Base-by-base conservation (phyloP, 345 rosid genomes). In the Theobroma cacao region DNA sequence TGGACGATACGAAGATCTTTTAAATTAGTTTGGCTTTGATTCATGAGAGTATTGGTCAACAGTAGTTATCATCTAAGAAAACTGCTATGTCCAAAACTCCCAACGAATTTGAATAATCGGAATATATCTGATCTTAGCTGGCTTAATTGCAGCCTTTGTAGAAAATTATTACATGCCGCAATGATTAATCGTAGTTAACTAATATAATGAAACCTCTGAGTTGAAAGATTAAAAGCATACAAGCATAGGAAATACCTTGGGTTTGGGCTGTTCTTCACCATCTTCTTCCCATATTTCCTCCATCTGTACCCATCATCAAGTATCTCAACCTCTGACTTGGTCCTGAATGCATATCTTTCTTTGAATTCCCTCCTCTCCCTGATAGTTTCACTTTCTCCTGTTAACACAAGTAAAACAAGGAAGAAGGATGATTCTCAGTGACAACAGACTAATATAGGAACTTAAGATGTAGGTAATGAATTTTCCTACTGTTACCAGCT, bases 281-380 rank as follows among this genome's bases (percentile, higher is more conserved):
- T 91, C 85, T 96, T 96, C 91, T 94, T 96, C 38, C 99, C 99
- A 72, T 96, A 96, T 79, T 96, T 96, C 80, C 98, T 90, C 99
- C 99, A 96, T 82, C 80, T 96, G 88, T 74, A 96, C 1, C 99
- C 99, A 40, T 96, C 99, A 68, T 91, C 94, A 26, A 96, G 85
- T 76, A 92, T 86, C 80, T 96, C 99, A 12, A 94, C 84, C 17
- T 89, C 97, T 0, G 99, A 91, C 78, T 80, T 80, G 22, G 97
- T 94, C 85, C 84, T 92, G 85, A 96, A 94, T 36, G 98, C 95
- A 75, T 87, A 86, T 79, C 93, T 90, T 77, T 86, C 90, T 82
- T 81, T 93, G 18, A 43, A 77, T 71, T 82, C 85, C 81, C 75
- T 88, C 78, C 72, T 85, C 72, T 86, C 87, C 72, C 77, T 70